phyloP scores from a whole-genome alignment of 768 basidiomycete genomes.

The Leccinum longicurvipes region DNA sequence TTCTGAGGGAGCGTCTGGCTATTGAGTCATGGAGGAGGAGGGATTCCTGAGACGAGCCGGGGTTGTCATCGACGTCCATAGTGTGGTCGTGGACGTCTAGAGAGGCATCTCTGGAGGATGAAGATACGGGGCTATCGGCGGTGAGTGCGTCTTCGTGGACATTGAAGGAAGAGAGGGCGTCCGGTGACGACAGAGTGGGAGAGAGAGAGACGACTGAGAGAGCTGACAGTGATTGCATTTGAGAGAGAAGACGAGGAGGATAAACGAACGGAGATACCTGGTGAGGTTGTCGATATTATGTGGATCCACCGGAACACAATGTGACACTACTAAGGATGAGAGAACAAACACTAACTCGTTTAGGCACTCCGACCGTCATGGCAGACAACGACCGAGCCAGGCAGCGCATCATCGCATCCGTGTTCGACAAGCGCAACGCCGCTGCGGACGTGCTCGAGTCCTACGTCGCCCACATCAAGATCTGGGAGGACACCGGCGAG shows the following conservation, averaged over 20 bases:
- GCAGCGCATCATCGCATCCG: conserved; percentile 75
- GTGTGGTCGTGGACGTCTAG: conserved; percentile 22
- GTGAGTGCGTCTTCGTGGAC: conserved; percentile 28
- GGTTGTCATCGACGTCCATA: conserved; percentile 26
- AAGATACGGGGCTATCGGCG: conserved; percentile 29
- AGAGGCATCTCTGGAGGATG: conserved; percentile 33
- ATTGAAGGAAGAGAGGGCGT: conserved; percentile 31
- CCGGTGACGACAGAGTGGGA: conserved; percentile 32
- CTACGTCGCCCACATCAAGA: conserved; percentile 88
- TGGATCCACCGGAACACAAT: conserved; percentile 4
- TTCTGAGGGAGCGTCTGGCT: conserved; percentile 29
- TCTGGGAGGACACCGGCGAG: conserved; percentile 85
- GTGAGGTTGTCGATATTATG: background rate
- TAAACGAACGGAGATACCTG: conserved; percentile 13
- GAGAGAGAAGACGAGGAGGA: conserved; percentile 1
- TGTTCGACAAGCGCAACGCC: conserved; percentile 73
- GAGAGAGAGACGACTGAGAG: conserved; percentile 21
- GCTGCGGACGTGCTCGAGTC: conserved; percentile 65
- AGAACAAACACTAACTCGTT: conserved; percentile 4
- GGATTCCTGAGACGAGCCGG: conserved; percentile 26
- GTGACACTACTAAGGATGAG: no score
- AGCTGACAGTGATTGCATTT: conserved; percentile 24
- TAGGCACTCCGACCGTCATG: conserved; percentile 25
- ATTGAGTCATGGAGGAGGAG: conserved; percentile 21
- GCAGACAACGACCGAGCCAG: conserved; percentile 48